These are phyloP conservation scores for Saccharomycopsis sp. DNA, from an alignment of 805 yeast genomes.

Conservation along the genomic window DNA sequence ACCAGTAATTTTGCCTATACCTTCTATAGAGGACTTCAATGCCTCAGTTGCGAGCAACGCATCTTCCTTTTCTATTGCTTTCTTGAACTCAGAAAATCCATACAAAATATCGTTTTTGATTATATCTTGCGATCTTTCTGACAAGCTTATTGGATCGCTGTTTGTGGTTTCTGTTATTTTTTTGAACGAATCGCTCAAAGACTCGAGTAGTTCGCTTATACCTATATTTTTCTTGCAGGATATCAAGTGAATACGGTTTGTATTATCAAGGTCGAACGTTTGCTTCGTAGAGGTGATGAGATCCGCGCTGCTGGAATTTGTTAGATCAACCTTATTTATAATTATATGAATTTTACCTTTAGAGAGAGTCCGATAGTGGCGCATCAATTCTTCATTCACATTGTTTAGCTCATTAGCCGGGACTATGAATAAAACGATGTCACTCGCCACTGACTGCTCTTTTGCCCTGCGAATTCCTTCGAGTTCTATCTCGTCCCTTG, in stretches of 20 bases:
- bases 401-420: conserved; percentile 34
- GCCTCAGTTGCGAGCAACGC: conserved; percentile 78
- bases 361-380: not conserved
- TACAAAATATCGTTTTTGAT: conserved; percentile 66
- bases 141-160: conserved; percentile 63
- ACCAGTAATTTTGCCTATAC: conserved; percentile 90
- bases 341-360: conserved; percentile 37
- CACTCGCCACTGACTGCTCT: conserved; percentile 49
- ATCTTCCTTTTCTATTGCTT: conserved; percentile 49
- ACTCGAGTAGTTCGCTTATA: conserved; percentile 37
- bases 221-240: conserved; percentile 63
- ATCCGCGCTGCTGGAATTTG: conserved; percentile 20
- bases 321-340: conserved; percentile 56
- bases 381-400: not conserved
- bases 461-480: conserved; percentile 82
- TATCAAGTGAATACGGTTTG: conserved; percentile 31
- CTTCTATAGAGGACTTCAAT: conserved; percentile 65
- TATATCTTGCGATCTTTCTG: conserved; percentile 70
- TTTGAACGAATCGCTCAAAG: conserved; percentile 42
- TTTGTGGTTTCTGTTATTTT: conserved; percentile 41
- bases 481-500: conserved; percentile 52
- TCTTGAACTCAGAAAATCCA: conserved; percentile 61
- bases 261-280: conserved; percentile 26
- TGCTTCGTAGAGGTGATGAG: conserved; percentile 24
- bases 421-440: conserved; percentile 60